Conservation (phyloP, 2,329 filamentous ascomycete species). For the Neopestalotiopsis clavispora region DNA sequence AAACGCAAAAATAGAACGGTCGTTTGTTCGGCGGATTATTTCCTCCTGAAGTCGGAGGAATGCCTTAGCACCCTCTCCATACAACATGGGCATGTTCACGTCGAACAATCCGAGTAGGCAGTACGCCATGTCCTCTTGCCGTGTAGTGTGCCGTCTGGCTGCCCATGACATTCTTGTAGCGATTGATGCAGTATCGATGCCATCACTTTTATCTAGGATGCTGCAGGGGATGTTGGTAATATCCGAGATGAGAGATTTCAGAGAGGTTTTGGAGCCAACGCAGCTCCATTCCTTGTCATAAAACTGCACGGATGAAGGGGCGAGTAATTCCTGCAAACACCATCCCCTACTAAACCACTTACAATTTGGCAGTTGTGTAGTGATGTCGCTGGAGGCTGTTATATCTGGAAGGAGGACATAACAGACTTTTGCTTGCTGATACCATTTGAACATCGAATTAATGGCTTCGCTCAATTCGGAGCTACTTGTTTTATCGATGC, state of each 20-base stretch:
- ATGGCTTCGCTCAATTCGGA: too few relatives aligned
- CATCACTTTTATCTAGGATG: not conserved
- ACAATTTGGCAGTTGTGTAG: not conserved
- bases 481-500: too few relatives aligned
- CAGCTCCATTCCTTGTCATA: not conserved
- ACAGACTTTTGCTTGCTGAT: too few relatives aligned
- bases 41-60: constrained; percentile 35
- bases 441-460: too few relatives aligned
- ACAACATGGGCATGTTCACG: constrained; percentile 37
- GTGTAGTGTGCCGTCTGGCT: constrained; percentile 28
- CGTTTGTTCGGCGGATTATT: constrained; percentile 26
- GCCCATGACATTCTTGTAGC: constrained; percentile 29
- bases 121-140: constrained; percentile 36
- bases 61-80: constrained; percentile 36
- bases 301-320: not conserved
- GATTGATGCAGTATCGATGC: not conserved
- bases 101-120: constrained; percentile 38
- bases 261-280: not conserved
- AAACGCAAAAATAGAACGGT: not conserved
- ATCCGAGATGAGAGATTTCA: not conserved
- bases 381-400: not conserved
- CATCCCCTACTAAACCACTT: constrained; percentile 17
- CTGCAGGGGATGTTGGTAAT: not conserved
- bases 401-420: not conserved
- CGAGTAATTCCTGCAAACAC: constrained; percentile 17